phyloP scores from a whole-genome alignment of 495 filamentous ascomycete genomes.

The Cryomyces minteri region DNA sequence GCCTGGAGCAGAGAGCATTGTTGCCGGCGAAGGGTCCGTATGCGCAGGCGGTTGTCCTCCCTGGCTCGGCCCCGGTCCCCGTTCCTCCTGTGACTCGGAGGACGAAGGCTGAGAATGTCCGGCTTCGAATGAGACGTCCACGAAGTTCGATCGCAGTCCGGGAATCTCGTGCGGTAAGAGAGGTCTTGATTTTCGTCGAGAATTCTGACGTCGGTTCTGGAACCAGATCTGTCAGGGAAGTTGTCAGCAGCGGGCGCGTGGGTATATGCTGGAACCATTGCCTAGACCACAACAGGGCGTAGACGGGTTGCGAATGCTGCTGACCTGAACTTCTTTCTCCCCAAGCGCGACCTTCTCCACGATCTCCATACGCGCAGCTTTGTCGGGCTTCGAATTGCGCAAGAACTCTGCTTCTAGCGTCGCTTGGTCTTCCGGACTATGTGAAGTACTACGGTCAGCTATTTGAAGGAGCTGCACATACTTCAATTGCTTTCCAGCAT shows the following conservation, averaged over 20 bases:
- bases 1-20: no score
- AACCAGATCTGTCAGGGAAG: slow-evolving; percentile 76
- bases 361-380: slow-evolving; percentile 65
- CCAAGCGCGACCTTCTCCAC: slow-evolving; percentile 72
- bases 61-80: no score
- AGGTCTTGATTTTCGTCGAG: slow-evolving; percentile 77
- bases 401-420: slow-evolving; percentile 80
- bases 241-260: slow-evolving; percentile 2
- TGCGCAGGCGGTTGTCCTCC: no score
- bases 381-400: slow-evolving; percentile 81
- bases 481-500: no score
- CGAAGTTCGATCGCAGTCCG: no score
- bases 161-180: slow-evolving; percentile 57
- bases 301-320: slow-evolving; percentile 12
- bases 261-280: not conserved
- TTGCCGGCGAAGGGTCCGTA: no score
- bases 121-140: no score
- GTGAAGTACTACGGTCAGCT: slow-evolving; percentile 4
- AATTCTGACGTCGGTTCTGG: slow-evolving; percentile 90
- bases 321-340: slow-evolving; percentile 95
- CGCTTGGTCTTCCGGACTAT: slow-evolving; percentile 72
- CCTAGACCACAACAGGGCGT: not conserved
- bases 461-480: no score
- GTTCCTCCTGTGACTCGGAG: no score
- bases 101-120: no score